Conservation (phyloP, 192 early-diverging fungal species). For the Gaertneriomyces semiglobifer region DNA sequence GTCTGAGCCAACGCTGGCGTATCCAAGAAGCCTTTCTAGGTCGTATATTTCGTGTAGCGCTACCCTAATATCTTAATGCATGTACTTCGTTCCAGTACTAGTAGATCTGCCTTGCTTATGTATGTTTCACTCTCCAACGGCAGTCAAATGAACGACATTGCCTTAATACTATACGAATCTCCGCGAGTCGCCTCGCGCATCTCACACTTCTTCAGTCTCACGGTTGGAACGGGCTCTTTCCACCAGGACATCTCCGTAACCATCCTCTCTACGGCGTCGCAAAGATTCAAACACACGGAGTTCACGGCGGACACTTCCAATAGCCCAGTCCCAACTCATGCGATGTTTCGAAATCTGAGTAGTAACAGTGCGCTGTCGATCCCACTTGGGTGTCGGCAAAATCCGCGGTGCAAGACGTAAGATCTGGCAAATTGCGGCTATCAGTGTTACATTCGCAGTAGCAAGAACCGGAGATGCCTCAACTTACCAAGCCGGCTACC, state of each 20-base stretch:
- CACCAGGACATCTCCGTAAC: neutral
- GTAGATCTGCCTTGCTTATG: too few relatives aligned
- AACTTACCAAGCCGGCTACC: constrained; percentile 74
- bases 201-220: too few relatives aligned
- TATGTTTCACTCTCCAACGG: too few relatives aligned
- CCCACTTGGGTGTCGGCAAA: neutral
- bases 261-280: neutral
- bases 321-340: constrained; percentile 1
- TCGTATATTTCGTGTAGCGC: too few relatives aligned
- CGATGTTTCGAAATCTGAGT: neutral
- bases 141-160: too few relatives aligned
- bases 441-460: neutral
- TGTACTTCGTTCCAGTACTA: too few relatives aligned
- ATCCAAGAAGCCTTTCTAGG: too few relatives aligned
- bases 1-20: too few relatives aligned
- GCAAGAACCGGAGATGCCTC: neutral
- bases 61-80: too few relatives aligned
- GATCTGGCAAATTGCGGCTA: neutral
- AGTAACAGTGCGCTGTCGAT: neutral
- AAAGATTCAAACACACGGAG: constrained; percentile 4
- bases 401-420: neutral
- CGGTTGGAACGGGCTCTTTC: neutral
- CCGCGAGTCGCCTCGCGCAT: too few relatives aligned
- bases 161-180: too few relatives aligned
- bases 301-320: neutral